Percentiles rank a stretch among this genome's conserved stretches.
These are phyloP conservation scores for Fusarium secorum DNA, from an alignment of 2,329 filamentous ascomycete genomes.

Conservation along the genomic window DNA sequence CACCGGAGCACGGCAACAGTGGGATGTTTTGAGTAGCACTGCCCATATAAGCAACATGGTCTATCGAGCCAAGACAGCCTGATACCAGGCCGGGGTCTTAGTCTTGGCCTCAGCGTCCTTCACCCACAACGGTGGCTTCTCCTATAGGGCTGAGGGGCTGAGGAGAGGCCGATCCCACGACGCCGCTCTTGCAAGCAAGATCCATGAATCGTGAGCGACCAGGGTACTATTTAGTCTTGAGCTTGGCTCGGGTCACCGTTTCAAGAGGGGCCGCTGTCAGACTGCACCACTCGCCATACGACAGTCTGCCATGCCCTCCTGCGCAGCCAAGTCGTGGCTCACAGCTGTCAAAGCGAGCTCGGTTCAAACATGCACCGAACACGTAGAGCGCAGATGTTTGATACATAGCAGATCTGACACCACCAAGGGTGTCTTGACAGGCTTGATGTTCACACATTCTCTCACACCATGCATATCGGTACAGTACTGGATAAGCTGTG, in stretches of 20 bases:
- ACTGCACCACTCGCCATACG: constrained; percentile 17
- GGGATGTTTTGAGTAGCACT: constrained; percentile 4
- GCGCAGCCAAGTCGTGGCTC: neutral
- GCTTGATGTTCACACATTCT: neutral
- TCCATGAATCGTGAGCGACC: constrained; percentile 16
- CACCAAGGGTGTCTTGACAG: neutral
- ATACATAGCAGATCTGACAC: constrained; percentile 1
- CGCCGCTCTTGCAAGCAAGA: constrained; percentile 27
- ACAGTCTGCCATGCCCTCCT: constrained; percentile 4
- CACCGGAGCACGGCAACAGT: neutral
- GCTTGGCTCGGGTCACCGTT: constrained; percentile 3
- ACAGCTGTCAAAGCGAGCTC: neutral
- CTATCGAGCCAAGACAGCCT: neutral
- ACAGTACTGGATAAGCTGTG: neutral
- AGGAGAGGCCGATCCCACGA: constrained; percentile 16
- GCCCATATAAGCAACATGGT: neutral
- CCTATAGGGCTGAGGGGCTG: constrained; percentile 35
- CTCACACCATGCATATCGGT: neutral
- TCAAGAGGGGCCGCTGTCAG: constrained; percentile 25
- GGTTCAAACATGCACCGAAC: neutral
- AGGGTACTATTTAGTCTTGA: constrained; percentile 11
- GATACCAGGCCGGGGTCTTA: neutral
- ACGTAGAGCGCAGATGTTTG: neutral
- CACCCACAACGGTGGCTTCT: constrained; percentile 4
- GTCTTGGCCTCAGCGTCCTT: neutral